Evolutionary conservation across 192 early-diverging fungal species (phyloP).

Genomic region (Coemansia erecta): DNA sequence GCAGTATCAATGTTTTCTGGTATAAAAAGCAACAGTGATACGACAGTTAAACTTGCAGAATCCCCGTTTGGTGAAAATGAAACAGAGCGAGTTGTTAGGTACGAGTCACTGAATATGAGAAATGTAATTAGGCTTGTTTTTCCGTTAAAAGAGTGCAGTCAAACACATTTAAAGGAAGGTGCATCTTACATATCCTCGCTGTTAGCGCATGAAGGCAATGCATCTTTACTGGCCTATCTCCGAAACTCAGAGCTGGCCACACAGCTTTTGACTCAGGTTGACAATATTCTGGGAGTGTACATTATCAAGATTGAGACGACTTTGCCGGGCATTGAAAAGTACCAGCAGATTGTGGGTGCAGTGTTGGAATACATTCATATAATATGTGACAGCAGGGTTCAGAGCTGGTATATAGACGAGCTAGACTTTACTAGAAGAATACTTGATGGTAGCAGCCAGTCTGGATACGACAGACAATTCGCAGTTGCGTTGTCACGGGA

Average conservation of each 20-base stretch:
- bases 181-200: background rate
- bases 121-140: background rate
- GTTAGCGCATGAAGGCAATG: background rate
- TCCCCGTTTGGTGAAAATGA: background rate
- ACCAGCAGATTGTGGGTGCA: background rate
- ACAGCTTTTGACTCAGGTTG: background rate
- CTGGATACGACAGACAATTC: background rate
- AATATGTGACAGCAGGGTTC: background rate
- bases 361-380: background rate
- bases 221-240: background rate
- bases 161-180: background rate
- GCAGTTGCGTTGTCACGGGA: background rate
- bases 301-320: background rate
- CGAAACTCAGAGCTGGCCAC: background rate
- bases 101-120: background rate
- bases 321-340: background rate
- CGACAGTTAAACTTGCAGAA: background rate
- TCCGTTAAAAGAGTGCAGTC: background rate
- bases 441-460: background rate
- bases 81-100: background rate
- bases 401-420: background rate
- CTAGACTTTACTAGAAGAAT: background rate
- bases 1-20: slow-evolving; percentile 72
- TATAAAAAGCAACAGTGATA: slow-evolving; percentile 69
- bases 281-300: background rate